Base-by-base conservation (phyloP, 192 early-diverging fungal genomes). In the Entomortierella beljakovae region DNA sequence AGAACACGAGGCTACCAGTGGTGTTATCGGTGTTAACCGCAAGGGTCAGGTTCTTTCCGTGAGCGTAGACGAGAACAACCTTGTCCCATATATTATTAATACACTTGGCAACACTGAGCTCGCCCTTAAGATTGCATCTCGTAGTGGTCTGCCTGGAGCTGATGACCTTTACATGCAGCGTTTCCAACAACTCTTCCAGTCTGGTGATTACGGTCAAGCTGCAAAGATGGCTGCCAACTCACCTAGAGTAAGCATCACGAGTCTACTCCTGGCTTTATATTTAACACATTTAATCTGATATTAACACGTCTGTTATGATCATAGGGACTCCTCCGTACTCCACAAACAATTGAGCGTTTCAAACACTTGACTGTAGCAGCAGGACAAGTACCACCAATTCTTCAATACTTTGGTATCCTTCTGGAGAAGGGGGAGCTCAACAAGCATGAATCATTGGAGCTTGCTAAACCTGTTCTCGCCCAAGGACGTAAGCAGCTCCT, bases 31-130 rank as follows among this genome's bases (percentile, higher is more conserved):
- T 43, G 92, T 99, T 61, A 99, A 99, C 84, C 90, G 95, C 70
- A 97, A 96, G 81, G 98, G 98, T 52, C 94, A 96, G 83, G 97
- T 99, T 8, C 88, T 98, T 23, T 98, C 98, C 20, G 97, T 99
- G 22, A 90, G 87, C 65, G 85, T 99, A 35, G 95, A 98, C 68
- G 97, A 99, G 75, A 84, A 90, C 56, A 95, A 87, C 49, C 86
- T 97, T 42, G 92, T 99, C 58, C 94, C 96, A 49, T 98, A 96
- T 81, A 94, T 99, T 54, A 86, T 96, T 79, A 84, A 87, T 32
- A 91, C 81, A 32, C 83, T 97, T 10, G 89, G 88, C 79, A 97
- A 98, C 80, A 87, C 90, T 2, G 96, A 99, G 64, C 82, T 98
- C 33, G 98, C 98, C 1, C 86, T 98, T 75, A 87, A 89, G 49